These are phyloP conservation scores for Didymella pinodella DNA, from an alignment of 2,329 filamentous ascomycete genomes.

Conservation along the genomic window DNA sequence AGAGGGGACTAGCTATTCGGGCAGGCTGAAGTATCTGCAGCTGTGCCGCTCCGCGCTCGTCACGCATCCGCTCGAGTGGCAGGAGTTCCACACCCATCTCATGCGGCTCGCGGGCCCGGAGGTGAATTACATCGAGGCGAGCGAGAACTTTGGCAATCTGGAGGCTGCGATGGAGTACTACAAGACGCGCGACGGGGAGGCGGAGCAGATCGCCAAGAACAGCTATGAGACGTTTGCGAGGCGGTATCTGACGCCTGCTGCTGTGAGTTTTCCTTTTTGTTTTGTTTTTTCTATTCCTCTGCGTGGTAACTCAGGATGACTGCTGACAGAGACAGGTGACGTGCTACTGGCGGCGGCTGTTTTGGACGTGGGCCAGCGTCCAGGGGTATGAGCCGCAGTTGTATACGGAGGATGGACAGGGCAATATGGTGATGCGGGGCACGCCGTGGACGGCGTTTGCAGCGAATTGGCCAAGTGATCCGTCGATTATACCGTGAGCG, in stretches of 20 bases:
- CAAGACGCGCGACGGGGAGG: slow-evolving; percentile 38
- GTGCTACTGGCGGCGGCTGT: slow-evolving; percentile 46
- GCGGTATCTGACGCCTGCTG: slow-evolving; percentile 44
- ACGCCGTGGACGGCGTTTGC: slow-evolving; percentile 48
- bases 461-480: slow-evolving; percentile 45
- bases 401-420: slow-evolving; percentile 35
- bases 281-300: too few species aligned
- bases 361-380: slow-evolving; percentile 42
- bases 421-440: slow-evolving; percentile 40
- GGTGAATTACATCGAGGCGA: slow-evolving; percentile 45
- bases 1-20: slow-evolving; percentile 63
- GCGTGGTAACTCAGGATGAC: too few species aligned
- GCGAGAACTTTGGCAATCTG: slow-evolving; percentile 43
- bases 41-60: slow-evolving; percentile 54
- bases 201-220: slow-evolving; percentile 41
- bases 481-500: slow-evolving; percentile 39
- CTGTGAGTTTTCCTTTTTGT: slow-evolving; percentile 27
- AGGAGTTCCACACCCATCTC: slow-evolving; percentile 48
- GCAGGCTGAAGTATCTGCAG: slow-evolving; percentile 62
- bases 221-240: slow-evolving; percentile 44
- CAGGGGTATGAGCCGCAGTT: slow-evolving; percentile 43
- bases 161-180: slow-evolving; percentile 47
- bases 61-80: slow-evolving; percentile 45
- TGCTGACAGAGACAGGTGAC: slow-evolving; percentile 29
- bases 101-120: slow-evolving; percentile 42